These are phyloP conservation scores for Cladosporium austrohemisphaericum DNA, from an alignment of 2,329 filamentous ascomycete species.

Conservation along the genomic window DNA sequence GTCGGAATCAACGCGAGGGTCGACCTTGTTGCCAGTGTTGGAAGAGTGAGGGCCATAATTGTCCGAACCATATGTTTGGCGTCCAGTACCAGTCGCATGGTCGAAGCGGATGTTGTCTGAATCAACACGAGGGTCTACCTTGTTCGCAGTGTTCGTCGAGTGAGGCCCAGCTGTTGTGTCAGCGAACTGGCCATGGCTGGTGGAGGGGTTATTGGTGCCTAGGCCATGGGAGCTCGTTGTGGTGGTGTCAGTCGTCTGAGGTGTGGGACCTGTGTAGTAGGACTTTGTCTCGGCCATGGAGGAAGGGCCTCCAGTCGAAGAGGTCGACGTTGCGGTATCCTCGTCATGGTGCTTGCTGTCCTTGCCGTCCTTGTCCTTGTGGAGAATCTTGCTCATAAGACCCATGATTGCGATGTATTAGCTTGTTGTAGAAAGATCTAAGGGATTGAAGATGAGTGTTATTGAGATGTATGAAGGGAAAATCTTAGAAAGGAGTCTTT, in stretches of 20 bases:
- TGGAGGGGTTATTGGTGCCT: background rate
- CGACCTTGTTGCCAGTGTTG: constrained; percentile 22
- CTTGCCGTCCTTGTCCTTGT: constrained; percentile 5
- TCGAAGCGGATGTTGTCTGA: no score
- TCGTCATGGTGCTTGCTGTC: background rate
- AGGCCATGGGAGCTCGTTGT: background rate
- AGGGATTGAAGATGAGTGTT: background rate
- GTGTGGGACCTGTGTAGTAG: background rate
- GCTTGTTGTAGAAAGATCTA: background rate
- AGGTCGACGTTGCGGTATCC: background rate
- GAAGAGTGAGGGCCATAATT: constrained; percentile 8
- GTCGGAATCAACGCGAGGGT: constrained; percentile 19
- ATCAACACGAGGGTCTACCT: constrained; percentile 17
- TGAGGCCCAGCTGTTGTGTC: constrained; percentile 20
- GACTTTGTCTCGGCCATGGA: background rate
- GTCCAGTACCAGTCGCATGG: background rate
- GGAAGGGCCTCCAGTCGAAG: no score
- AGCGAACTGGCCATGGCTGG: background rate
- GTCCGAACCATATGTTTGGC: background rate
- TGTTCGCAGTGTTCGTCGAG: constrained; percentile 22
- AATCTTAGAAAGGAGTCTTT: background rate
- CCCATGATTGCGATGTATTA: constrained; percentile 11
- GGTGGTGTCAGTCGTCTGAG: background rate
- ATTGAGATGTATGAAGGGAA: background rate
- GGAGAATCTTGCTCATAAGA: constrained; percentile 5